Evolutionary conservation across 305 asterid genomes (phyloP).

Genomic region (Rubia tinctorum): DNA sequence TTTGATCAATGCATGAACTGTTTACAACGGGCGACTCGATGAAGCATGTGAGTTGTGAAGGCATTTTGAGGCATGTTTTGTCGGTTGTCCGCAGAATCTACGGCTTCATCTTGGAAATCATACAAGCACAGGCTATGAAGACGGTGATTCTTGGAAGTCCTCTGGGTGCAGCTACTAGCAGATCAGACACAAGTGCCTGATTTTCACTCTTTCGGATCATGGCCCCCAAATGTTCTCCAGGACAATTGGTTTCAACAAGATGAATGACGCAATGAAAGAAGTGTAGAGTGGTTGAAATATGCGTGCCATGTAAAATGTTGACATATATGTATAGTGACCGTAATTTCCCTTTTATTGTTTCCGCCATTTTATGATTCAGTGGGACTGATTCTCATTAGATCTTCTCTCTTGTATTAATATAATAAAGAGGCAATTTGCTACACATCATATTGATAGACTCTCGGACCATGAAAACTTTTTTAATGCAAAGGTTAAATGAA

Average conservation of each 20-base stretch:
- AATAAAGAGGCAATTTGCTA: too few species aligned
- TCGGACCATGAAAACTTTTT: too few species aligned
- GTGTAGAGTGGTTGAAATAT: background rate
- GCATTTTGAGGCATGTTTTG: background rate
- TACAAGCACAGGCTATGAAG: conserved; percentile 24
- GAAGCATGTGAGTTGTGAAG: conserved; percentile 2
- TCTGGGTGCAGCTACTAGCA: background rate
- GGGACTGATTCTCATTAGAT: too few species aligned
- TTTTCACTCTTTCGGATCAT: background rate
- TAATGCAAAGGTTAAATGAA: too few species aligned
- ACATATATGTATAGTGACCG: too few species aligned
- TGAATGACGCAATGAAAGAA: background rate
- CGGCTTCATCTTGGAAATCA: conserved; percentile 4
- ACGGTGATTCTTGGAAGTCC: conserved; percentile 20
- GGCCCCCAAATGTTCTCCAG: background rate
- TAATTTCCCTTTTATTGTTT: too few species aligned
- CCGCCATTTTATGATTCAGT: too few species aligned
- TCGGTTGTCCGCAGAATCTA: conserved; percentile 4
- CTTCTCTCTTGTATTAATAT: too few species aligned
- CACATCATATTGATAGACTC: too few species aligned
- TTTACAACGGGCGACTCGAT: conserved; percentile 8
- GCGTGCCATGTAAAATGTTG: background rate
- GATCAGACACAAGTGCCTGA: conserved; percentile 4
- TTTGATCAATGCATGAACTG: conserved; percentile 2
- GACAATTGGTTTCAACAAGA: background rate